Evolutionary conservation across 2,329 filamentous ascomycete genomes (phyloP).

Genomic region (Trichothecium roseum): DNA sequence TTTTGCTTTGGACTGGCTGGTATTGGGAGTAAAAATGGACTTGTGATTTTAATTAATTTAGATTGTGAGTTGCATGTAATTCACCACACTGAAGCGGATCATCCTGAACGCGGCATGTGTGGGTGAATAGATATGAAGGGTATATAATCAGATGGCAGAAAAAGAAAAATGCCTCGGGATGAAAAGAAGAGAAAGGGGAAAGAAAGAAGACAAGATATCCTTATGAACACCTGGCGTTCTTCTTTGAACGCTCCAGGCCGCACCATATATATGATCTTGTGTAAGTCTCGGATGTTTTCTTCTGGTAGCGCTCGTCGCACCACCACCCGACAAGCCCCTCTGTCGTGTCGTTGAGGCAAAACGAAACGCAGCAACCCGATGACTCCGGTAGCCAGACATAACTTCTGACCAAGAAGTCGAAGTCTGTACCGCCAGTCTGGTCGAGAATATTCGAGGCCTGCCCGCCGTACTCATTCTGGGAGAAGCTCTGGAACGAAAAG

Average conservation of each 20-base stretch:
- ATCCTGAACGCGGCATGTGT: no score
- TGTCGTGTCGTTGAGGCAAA: conserved; percentile 12
- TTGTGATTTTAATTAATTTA: no score
- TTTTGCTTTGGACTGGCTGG: no score
- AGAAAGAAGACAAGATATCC: no score
- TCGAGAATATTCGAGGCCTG: conserved; percentile 11
- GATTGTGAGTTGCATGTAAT: no score
- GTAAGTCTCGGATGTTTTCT: conserved; percentile 9
- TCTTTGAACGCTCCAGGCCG: conserved; percentile 7
- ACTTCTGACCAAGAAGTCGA: conserved; percentile 10
- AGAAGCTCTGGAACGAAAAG: conserved; percentile 22
- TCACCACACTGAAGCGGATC: no score
- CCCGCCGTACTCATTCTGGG: conserved; percentile 12
- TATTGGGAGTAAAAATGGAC: no score
- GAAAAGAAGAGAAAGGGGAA: no score
- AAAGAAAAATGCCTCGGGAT: no score
- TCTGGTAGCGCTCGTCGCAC: conserved; percentile 13
- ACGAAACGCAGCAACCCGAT: conserved; percentile 13
- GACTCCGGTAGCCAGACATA: conserved; percentile 12
- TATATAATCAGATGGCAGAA: no score
- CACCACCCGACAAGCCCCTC: conserved; percentile 12
- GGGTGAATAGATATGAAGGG: no score
- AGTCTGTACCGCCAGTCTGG: conserved; percentile 13
- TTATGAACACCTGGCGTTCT: no score
- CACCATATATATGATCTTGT: conserved; percentile 15